Conservation (phyloP, 2,329 filamentous ascomycete genomes). For the Aspergillus cejpii region DNA sequence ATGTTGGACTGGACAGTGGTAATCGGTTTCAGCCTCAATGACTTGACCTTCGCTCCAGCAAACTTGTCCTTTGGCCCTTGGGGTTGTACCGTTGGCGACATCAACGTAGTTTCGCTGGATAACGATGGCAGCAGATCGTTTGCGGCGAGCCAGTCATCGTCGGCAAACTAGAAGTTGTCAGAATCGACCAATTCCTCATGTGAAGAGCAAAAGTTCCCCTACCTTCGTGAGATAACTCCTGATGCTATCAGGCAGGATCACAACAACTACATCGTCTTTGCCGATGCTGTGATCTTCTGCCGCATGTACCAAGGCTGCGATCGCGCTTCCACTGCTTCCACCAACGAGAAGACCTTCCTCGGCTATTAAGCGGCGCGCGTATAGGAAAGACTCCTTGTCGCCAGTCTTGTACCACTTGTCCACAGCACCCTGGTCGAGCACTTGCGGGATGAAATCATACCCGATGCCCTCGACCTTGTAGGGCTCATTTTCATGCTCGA, state of each 20-base stretch:
- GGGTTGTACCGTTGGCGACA: constrained; percentile 23
- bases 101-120: constrained; percentile 40
- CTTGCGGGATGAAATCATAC: constrained; percentile 96
- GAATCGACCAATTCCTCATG: constrained; percentile 1
- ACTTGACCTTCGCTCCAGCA: constrained; percentile 67
- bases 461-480: constrained; percentile 99
- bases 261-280: constrained; percentile 81
- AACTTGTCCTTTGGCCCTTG: constrained; percentile 59
- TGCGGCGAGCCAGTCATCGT: constrained; percentile 97
- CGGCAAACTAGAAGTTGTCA: constrained; percentile 60
- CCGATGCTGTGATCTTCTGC: constrained; percentile 68
- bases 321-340: constrained; percentile 86
- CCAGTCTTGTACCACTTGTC: constrained; percentile 99
- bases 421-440: constrained; percentile 70
- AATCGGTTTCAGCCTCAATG: constrained; percentile 85
- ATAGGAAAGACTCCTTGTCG: constrained; percentile 82
- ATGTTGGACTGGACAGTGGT: constrained; percentile 70
- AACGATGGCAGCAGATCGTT: constrained; percentile 76
- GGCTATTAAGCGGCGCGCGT: constrained; percentile 80
- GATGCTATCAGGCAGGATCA: constrained; percentile 91
- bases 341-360: constrained; percentile 93
- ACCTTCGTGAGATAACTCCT: constrained; percentile 91
- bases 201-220: constrained; percentile 9
- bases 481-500: constrained; percentile 68
- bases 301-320: constrained; percentile 72